Evolutionary conservation across 2,329 filamentous ascomycete genomes (phyloP).

Genomic region (Lasiodiplodia sp.): DNA sequence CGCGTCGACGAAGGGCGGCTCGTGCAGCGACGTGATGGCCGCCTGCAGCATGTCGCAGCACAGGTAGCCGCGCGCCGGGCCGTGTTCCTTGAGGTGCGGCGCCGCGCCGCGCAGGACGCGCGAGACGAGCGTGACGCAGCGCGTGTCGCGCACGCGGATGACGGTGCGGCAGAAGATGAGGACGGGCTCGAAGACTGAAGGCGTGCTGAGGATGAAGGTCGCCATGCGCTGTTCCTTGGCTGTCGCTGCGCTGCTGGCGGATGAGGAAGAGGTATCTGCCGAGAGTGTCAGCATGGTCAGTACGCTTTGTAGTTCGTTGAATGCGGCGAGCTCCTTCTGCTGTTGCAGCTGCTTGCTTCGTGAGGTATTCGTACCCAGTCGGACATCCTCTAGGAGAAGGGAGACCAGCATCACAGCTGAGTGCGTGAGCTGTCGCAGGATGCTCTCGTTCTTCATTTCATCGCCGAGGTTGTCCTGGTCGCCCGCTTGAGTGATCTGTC

Average conservation of each 20-base stretch:
- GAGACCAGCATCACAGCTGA: conserved; percentile 91
- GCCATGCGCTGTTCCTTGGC: conserved; percentile 68
- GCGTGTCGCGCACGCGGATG: conserved; percentile 86
- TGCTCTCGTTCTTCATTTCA: conserved; percentile 98
- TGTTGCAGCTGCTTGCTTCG: not conserved
- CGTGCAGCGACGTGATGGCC: conserved; percentile 88
- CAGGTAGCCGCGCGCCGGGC: conserved; percentile 83
- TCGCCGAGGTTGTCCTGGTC: conserved; percentile 81
- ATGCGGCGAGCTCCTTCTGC: conserved; percentile 33
- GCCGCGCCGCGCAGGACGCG: conserved; percentile 87
- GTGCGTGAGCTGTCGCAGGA: conserved; percentile 89
- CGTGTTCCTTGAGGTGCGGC: conserved; percentile 70
- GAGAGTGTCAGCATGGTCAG: not conserved
- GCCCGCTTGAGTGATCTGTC: conserved; percentile 65
- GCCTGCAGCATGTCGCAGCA: conserved; percentile 87
- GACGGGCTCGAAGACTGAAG: conserved; percentile 82
- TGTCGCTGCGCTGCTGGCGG: conserved; percentile 30
- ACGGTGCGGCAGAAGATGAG: conserved; percentile 91
- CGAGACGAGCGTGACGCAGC: conserved; percentile 85
- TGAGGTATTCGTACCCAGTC: conserved; percentile 58
- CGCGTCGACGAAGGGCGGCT: conserved; percentile 94
- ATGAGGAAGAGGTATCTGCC: not conserved
- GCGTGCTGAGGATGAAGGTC: conserved; percentile 81
- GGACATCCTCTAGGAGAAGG: conserved; percentile 79
- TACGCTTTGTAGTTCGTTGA: not conserved